Conservation (phyloP, 805 yeast genomes). For the Isabelozyma heimii region DNA sequence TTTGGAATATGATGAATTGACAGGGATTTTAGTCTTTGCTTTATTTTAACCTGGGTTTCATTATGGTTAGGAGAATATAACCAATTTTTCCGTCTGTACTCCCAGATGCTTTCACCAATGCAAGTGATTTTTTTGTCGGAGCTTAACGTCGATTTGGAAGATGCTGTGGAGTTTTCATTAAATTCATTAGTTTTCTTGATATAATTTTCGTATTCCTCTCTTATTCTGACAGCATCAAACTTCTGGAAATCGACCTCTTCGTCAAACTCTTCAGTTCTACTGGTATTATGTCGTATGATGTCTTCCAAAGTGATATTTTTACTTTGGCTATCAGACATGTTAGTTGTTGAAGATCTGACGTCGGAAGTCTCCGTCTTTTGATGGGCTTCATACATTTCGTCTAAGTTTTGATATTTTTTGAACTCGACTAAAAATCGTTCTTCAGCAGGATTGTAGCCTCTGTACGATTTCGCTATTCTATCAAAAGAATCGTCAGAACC, state of each 20-base stretch:
- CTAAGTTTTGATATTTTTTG: constrained; percentile 29
- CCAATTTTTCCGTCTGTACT: constrained; percentile 69
- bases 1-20: constrained; percentile 38
- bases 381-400: constrained; percentile 25
- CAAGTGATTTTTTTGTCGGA: constrained; percentile 8
- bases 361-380: constrained; percentile 5
- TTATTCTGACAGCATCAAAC: constrained; percentile 22
- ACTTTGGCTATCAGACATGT: constrained; percentile 6
- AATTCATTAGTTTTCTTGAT: constrained; percentile 6
- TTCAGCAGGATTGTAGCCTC: constrained; percentile 19
- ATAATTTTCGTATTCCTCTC: constrained; percentile 30
- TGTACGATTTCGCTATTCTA: constrained; percentile 13
- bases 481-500: constrained; percentile 32
- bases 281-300: constrained; percentile 20
- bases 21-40: constrained; percentile 10
- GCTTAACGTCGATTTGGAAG: constrained; percentile 5
- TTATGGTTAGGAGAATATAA: constrained; percentile 27
- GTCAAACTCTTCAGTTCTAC: constrained; percentile 4
- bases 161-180: neutral
- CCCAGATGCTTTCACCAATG: constrained; percentile 67
- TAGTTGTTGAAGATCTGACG: constrained; percentile 5
- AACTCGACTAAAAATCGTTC: constrained; percentile 30
- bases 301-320: constrained; percentile 10
- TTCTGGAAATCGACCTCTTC: constrained; percentile 18
- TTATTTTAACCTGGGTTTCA: constrained; percentile 6